Evolutionary conservation across 352 stramenopile species (phyloP), one percentile per base, ranked within the genome.

Genomic region (Globisporangium barbulae): DNA sequence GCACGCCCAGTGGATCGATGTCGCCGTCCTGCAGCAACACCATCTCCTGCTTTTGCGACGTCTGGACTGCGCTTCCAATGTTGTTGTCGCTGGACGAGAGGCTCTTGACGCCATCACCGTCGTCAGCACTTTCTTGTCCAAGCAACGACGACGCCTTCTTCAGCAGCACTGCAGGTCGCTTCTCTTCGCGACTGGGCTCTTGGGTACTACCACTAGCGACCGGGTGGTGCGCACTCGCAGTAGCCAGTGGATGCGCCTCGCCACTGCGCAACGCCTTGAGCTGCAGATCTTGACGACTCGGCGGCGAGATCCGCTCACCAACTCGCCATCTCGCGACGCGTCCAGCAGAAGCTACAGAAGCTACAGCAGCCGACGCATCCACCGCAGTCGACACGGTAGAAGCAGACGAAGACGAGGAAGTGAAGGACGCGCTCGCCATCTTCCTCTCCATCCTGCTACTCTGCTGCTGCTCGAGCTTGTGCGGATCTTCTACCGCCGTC

Each of bases 11-110:
- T 0, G 86, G 84, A 58, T 93, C 86, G 17, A 89, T 21, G 21
- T 95, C 86, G 22, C 84, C 86, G 41, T 83, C 75, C 59, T 82
- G 73, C 0, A 95, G 67, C 56, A 82, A 59, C 17, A 92, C 77
- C 5, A 95, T 69, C 64, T 87, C 83, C 1, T 58, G 64, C 55
- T 69, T 69, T 39, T 52, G 45, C 12, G 28, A 7, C 28, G 5
- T 5, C n/a, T 57, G 33, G 9, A 15, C 22, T 15, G 9, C n/a
- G 9, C 35, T 42, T 9, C 30, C 30, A 12, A 5, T 28, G 44
- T 6, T 57, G 15, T 17, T 50, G 12, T 42, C 17, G 7, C 21
- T 64, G 25, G 30, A 33, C 10, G 28, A 31, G 13, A 22, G 8
- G 15, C 31, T 64, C 22, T 9, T 25, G 31, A 17, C 21, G 30